These are phyloP conservation scores for Ilex paraguariensis DNA, from an alignment of 305 asterid species.

Conservation along the genomic window DNA sequence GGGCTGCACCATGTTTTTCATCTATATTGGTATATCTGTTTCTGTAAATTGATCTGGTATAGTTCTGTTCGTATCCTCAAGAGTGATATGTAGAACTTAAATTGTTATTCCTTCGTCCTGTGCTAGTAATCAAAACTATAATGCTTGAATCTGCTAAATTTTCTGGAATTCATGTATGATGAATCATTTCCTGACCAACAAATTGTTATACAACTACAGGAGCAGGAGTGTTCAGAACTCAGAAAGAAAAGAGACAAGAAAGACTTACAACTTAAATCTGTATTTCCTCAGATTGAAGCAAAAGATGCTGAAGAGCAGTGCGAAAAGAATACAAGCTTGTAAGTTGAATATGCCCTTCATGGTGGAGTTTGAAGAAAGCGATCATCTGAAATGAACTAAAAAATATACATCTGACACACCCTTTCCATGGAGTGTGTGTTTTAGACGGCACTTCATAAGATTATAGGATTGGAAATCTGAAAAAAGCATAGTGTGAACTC, in stretches of 20 bases:
- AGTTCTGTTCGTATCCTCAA: too few relatives aligned
- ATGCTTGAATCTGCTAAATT: constrained; percentile 1
- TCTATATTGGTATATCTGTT: too few relatives aligned
- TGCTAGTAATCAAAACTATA: constrained; percentile 4
- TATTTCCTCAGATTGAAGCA: constrained; percentile 30
- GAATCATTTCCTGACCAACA: constrained; percentile 17
- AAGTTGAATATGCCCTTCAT: constrained; percentile 19
- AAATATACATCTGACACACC: too few relatives aligned
- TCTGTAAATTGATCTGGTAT: too few relatives aligned
- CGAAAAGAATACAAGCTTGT: constrained; percentile 34
- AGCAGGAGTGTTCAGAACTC: constrained; percentile 55
- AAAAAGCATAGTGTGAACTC: too few relatives aligned
- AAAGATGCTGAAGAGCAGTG: constrained; percentile 32
- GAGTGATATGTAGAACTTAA: neutral
- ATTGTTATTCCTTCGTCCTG: constrained; percentile 1
- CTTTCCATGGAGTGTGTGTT: too few relatives aligned
- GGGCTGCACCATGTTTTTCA: too few relatives aligned
- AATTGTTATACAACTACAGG: constrained; percentile 45
- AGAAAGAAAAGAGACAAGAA: constrained; percentile 50
- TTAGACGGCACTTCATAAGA: too few relatives aligned
- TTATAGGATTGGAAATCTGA: too few relatives aligned
- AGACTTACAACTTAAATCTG: constrained; percentile 46
- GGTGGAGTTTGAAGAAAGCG: too few relatives aligned
- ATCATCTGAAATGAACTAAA: too few relatives aligned
- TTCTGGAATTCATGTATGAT: constrained; percentile 14